phyloP scores from a whole-genome alignment of 768 basidiomycete species.

The Ramaria rubella region DNA sequence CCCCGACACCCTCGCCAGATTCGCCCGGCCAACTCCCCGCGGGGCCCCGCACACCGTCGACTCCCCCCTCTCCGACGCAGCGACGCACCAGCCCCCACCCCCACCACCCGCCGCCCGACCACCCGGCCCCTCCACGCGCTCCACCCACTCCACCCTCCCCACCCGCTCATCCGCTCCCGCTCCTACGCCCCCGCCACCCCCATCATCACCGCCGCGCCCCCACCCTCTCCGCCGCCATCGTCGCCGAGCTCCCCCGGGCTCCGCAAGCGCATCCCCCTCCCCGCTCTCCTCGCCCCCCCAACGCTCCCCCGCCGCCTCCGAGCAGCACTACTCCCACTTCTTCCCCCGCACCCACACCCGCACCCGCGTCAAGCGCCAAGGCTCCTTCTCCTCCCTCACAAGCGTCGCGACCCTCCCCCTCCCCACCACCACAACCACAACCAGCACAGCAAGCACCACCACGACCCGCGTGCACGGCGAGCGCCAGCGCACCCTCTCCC shows the following conservation, averaged over 20 bases:
- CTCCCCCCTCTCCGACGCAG: constrained; percentile 27
- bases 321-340: constrained; percentile 22
- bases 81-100: constrained; percentile 35
- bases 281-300: constrained; percentile 37
- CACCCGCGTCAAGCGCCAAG: constrained; percentile 29
- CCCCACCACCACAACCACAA: constrained; percentile 25
- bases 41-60: neutral
- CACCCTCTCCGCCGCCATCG: constrained; percentile 73
- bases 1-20: constrained; percentile 14
- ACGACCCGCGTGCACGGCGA: constrained; percentile 24
- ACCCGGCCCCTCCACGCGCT: constrained; percentile 64
- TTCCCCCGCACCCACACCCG: constrained; percentile 15
- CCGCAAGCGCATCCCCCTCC: constrained; percentile 39
- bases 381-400: constrained; percentile 52
- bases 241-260: constrained; percentile 45
- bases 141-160: constrained; percentile 46
- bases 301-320: neutral
- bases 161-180: constrained; percentile 71
- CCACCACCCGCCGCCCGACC: constrained; percentile 34
- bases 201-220: constrained; percentile 56
- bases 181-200: constrained; percentile 50
- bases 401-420: constrained; percentile 55
- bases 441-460: constrained; percentile 17
- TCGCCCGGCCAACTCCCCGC: neutral
- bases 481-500: constrained; percentile 50